Base-by-base conservation (phyloP, 2,329 filamentous ascomycete genomes). In the Orbilia ellipsospora region DNA sequence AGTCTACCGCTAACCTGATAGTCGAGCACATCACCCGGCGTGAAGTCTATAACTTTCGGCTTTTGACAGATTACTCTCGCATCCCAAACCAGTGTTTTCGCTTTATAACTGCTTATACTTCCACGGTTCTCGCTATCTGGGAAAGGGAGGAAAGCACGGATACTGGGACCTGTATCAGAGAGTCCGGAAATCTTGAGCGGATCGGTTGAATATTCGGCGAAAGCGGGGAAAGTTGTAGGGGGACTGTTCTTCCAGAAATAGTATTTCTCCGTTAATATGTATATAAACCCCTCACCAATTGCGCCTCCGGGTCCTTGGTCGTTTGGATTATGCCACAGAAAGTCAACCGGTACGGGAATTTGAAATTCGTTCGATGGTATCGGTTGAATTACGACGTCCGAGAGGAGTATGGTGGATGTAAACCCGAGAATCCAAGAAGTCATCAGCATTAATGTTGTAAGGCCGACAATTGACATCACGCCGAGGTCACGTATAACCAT, bases 61-160 rank as follows among this genome's bases (percentile, higher is more conserved):
- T 64, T 64, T 50, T 72, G 66, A 31, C 66, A 72, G 5, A 72
- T 18, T 2, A 72, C 66, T 44, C 66, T 72, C 5, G 57, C 57
- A 57, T 72, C 66, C 50, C 50, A 64, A 13, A 72, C 57, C 40
- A 72, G 6, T 0, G 50, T 15, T 48, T 56, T 72, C 13, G 57
- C 66, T 13, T 56, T 63, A 26, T 57, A 72, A 13, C 36, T 50
- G 16, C 23, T 52, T 13, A 72, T 6, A 2, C 36, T 63, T 7
- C 60, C 31, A 26, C 66, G 66, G 5, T 72, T 50, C 4, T 56
- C 50, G 13, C 48, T 18, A n/a, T 5, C 28, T 3, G 18, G 0
- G n/a, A 72, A 72, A 1, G 66, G 66, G 42, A 72, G 13, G 20
- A 72, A 64, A 48, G 66, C 2, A n/a, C 66, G 66, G 2, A 72